A percentile compares a stretch with the other conserved stretches of the same genome.
Evolutionary conservation across 1,284 basidiomycete species (phyloP).

Genomic region (Mycena sp.): DNA sequence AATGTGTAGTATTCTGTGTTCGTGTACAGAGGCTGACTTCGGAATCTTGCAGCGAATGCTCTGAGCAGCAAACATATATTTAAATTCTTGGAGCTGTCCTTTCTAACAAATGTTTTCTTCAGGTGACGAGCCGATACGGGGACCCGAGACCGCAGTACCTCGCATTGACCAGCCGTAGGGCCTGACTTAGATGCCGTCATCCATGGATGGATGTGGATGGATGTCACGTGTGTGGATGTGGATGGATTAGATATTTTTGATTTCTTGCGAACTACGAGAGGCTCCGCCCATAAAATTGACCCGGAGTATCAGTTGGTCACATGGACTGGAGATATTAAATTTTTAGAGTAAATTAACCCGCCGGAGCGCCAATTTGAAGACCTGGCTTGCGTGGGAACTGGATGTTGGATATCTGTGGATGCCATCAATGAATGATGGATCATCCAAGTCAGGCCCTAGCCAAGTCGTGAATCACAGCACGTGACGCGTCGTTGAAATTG

Average conservation of each 20-base stretch:
- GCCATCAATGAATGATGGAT: neutral
- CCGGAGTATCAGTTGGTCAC: neutral
- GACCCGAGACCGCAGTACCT: too few relatives aligned
- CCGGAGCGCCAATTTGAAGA: neutral
- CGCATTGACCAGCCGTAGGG: too few relatives aligned
- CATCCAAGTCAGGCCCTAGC: neutral
- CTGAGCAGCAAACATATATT: too few relatives aligned
- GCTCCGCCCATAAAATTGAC: neutral
- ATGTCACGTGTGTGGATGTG: neutral
- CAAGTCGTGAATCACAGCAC: neutral
- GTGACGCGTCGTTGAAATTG: constrained; percentile 8
- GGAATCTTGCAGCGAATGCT: too few relatives aligned
- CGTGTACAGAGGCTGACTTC: too few relatives aligned
- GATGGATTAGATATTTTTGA: constrained; percentile 13
- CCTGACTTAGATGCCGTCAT: constrained; percentile 11
- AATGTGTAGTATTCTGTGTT: too few relatives aligned
- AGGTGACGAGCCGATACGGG: too few relatives aligned
- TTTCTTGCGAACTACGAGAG: neutral
- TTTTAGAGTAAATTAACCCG: neutral
- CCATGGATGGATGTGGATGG: constrained; percentile 17
- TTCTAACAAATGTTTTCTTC: too few relatives aligned
- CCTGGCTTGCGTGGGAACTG: neutral
- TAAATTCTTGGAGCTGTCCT: too few relatives aligned
- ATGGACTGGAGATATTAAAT: neutral
- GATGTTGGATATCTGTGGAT: neutral